Percentiles rank a stretch among this genome's conserved stretches.
Evolutionary conservation across 148 eudicot species (phyloP).

Genomic region (Simmondsia chinensis): DNA sequence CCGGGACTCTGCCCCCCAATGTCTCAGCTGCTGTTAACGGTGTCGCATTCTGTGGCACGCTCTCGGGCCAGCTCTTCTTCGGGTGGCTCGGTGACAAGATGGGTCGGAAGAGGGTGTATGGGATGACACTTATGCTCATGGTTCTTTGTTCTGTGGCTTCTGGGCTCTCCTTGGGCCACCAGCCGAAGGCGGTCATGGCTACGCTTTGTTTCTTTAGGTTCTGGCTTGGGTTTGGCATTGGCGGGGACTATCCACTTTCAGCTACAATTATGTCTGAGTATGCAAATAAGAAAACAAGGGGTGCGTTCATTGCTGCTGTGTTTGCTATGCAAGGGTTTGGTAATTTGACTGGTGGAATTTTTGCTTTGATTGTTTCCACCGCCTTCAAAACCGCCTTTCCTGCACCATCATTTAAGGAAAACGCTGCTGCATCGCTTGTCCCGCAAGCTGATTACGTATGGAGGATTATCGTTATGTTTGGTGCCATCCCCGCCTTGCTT

Average conservation of each 20-base stretch:
- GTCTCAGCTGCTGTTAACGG: slow-evolving; percentile 46
- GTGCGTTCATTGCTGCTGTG: slow-evolving; percentile 54
- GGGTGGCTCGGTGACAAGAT: slow-evolving; percentile 60
- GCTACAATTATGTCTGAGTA: slow-evolving; percentile 65
- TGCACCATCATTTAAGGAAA: slow-evolving; percentile 19
- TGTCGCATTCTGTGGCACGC: slow-evolving; percentile 43
- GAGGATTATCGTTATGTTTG: slow-evolving; percentile 72
- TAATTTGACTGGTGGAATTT: slow-evolving; percentile 38
- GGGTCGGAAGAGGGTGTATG: slow-evolving; percentile 38
- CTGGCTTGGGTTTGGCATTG: slow-evolving; percentile 61
- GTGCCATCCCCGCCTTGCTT: slow-evolving; percentile 37
- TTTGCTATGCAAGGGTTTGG: slow-evolving; percentile 74
- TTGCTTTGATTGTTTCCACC: slow-evolving; percentile 30
- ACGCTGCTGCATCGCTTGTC: slow-evolving; percentile 17
- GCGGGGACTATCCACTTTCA: slow-evolving; percentile 53
- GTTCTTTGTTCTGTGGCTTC: slow-evolving; percentile 39
- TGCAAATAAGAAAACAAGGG: slow-evolving; percentile 53
- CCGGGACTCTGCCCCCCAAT: slow-evolving; percentile 31
- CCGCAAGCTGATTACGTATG: slow-evolving; percentile 55
- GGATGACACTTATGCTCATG: slow-evolving; percentile 43
- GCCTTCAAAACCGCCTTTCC: slow-evolving; percentile 27
- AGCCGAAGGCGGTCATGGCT: slow-evolving; percentile 25
- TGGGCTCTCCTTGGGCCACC: slow-evolving; percentile 27
- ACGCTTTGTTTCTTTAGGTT: slow-evolving; percentile 48
- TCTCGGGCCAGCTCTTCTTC: slow-evolving; percentile 46